Conservation (phyloP, 2,329 filamentous ascomycete species). For the Epicoccum sorghinum region DNA sequence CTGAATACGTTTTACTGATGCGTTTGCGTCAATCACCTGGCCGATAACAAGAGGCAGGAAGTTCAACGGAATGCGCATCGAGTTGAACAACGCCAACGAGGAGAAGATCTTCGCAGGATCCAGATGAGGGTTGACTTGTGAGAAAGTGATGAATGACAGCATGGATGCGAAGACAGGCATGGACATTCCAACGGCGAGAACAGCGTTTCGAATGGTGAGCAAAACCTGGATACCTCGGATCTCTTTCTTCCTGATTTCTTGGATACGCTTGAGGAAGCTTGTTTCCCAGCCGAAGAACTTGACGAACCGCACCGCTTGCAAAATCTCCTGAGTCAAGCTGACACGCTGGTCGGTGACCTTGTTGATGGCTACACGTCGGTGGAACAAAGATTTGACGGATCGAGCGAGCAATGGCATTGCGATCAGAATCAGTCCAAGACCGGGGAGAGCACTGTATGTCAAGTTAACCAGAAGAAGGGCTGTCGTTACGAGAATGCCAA, state of each 20-base stretch:
- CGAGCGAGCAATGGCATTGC: conserved; percentile 78
- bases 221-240: conserved; percentile 84
- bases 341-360: conserved; percentile 93
- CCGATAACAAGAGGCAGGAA: conserved; percentile 86
- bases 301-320: conserved; percentile 90
- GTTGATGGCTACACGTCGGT: conserved; percentile 80
- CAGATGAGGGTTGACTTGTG: conserved; percentile 68
- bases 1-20: conserved; percentile 82
- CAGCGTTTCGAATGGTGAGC: conserved; percentile 80
- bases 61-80: conserved; percentile 86
- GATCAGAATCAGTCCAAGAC: conserved; percentile 81
- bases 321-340: conserved; percentile 87
- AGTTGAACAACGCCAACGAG: conserved; percentile 91
- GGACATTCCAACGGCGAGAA: conserved; percentile 83
- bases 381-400: conserved; percentile 78
- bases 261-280: conserved; percentile 79
- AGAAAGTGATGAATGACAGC: conserved; percentile 86
- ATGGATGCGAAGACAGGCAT: conserved; percentile 94
- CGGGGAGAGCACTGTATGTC: conserved; percentile 86
- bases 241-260: conserved; percentile 75
- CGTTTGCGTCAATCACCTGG: conserved; percentile 87
- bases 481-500: conserved; percentile 79
- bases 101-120: conserved; percentile 85
- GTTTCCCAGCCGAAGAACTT: conserved; percentile 97
- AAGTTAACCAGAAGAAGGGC: conserved; percentile 84